phyloP scores from a whole-genome alignment of 2,329 filamentous ascomycete genomes.

The Emmonsia crescens region DNA sequence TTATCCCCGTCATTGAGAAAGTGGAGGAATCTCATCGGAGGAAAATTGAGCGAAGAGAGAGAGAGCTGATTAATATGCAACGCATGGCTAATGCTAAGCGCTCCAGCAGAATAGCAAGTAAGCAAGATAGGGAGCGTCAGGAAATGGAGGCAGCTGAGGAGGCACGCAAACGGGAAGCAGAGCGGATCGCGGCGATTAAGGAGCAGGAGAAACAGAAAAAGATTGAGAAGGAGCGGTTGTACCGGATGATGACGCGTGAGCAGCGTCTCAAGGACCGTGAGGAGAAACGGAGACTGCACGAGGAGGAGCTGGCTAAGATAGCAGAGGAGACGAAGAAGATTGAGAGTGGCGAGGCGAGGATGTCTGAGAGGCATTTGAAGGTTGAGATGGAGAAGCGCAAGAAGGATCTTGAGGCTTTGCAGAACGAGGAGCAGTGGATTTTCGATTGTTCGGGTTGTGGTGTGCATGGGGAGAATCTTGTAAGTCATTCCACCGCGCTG shows the following conservation, averaged over 20 bases:
- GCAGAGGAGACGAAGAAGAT: slow-evolving; percentile 62
- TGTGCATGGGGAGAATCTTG: slow-evolving; percentile 69
- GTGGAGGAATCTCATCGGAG: slow-evolving; percentile 57
- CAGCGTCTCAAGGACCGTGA: slow-evolving; percentile 79
- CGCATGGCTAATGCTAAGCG: slow-evolving; percentile 90
- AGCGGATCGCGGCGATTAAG: slow-evolving; percentile 51
- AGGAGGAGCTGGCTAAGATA: slow-evolving; percentile 70
- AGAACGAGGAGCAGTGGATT: slow-evolving; percentile 73
- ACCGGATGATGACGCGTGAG: slow-evolving; percentile 71
- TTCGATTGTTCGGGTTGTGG: slow-evolving; percentile 90
- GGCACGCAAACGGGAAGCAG: slow-evolving; percentile 52
- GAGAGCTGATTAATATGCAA: slow-evolving; percentile 68
- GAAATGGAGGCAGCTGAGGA: slow-evolving; percentile 62
- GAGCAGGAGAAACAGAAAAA: slow-evolving; percentile 52
- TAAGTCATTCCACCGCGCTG: slow-evolving; percentile 22
- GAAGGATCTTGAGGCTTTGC: slow-evolving; percentile 62
- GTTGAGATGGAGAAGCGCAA: slow-evolving; percentile 71
- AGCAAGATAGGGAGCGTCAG: slow-evolving; percentile 64
- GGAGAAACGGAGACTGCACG: slow-evolving; percentile 66
- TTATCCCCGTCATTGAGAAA: slow-evolving; percentile 75
- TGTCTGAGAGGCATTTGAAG: slow-evolving; percentile 71
- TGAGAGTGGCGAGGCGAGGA: slow-evolving; percentile 45
- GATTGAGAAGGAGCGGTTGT: slow-evolving; percentile 63
- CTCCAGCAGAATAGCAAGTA: slow-evolving; percentile 77
- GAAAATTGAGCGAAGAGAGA: slow-evolving; percentile 64